Conservation (phyloP, 805 yeast species). For the Candida succiphila region DNA sequence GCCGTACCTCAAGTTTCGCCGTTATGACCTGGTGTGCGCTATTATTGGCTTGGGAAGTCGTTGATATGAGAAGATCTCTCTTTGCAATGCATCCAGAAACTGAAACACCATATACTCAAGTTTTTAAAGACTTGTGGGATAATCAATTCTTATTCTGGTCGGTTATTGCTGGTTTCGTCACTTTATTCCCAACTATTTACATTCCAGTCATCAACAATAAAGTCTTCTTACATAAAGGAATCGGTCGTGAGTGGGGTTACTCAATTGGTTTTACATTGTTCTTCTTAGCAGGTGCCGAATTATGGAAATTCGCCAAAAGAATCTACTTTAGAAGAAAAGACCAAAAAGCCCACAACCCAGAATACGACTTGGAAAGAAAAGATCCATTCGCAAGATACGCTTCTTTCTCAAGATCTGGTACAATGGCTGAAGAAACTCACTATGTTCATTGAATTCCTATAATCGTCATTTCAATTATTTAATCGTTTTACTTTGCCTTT, state of each 20-base stretch:
- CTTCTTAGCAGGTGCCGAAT: conserved; percentile 53
- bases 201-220: conserved; percentile 78
- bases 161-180: conserved; percentile 53
- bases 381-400: conserved; percentile 57
- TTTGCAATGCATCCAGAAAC: conserved; percentile 63
- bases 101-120: conserved; percentile 48
- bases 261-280: conserved; percentile 48
- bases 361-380: conserved; percentile 50
- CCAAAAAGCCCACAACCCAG: conserved; percentile 43
- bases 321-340: conserved; percentile 27
- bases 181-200: conserved; percentile 75
- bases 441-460: conserved; percentile 3
- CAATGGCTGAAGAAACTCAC: conserved; percentile 19
- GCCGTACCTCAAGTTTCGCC: conserved; percentile 71
- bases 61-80: conserved; percentile 60
- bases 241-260: conserved; percentile 76
- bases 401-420: conserved; percentile 44
- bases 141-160: conserved; percentile 82
- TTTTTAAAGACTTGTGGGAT: conserved; percentile 55
- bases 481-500: not conserved
- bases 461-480: not conserved
- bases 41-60: conserved; percentile 76
- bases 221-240: conserved; percentile 65
- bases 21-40: conserved; percentile 84
- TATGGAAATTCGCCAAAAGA: conserved; percentile 62